These are phyloP conservation scores for Microascus cirrosus DNA, from an alignment of 2,329 filamentous ascomycete genomes.

Conservation along the genomic window DNA sequence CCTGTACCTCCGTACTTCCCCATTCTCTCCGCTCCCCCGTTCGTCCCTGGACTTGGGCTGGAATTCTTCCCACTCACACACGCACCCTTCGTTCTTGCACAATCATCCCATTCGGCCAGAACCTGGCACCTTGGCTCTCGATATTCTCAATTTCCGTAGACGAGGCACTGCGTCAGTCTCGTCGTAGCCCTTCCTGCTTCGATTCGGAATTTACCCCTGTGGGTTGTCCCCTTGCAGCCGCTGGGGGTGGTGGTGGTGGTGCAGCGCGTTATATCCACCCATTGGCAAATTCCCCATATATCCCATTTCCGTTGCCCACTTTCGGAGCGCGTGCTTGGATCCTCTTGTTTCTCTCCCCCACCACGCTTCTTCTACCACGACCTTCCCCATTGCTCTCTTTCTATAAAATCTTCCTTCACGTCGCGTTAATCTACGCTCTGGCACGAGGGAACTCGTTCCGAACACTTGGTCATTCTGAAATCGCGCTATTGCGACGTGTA, in stretches of 20 bases:
- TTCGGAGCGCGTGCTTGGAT: constrained; percentile 2
- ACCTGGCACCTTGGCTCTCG: not conserved
- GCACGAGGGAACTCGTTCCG: not conserved
- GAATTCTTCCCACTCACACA: not conserved
- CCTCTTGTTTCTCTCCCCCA: constrained; percentile 1
- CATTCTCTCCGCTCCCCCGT: not conserved
- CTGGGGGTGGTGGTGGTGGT: not conserved
- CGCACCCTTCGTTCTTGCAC: not conserved
- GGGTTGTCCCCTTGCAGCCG: not conserved
- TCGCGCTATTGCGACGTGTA: constrained; percentile 2
- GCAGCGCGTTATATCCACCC: not conserved
- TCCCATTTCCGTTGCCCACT: not conserved
- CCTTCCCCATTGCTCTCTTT: not conserved
- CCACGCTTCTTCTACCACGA: not conserved
- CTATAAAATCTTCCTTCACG: not conserved
- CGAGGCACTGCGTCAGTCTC: not conserved
- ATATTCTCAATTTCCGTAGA: not conserved
- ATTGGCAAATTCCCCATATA: not conserved
- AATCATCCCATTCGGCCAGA: not conserved
- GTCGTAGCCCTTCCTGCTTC: not conserved
- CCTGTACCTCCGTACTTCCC: not conserved
- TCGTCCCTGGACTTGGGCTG: not conserved
- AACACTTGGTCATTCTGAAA: not conserved
- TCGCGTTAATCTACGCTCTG: not conserved
- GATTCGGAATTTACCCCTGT: not conserved